Evolutionary conservation across 768 basidiomycete species (phyloP).

Genomic region (Baorangia bicolor): DNA sequence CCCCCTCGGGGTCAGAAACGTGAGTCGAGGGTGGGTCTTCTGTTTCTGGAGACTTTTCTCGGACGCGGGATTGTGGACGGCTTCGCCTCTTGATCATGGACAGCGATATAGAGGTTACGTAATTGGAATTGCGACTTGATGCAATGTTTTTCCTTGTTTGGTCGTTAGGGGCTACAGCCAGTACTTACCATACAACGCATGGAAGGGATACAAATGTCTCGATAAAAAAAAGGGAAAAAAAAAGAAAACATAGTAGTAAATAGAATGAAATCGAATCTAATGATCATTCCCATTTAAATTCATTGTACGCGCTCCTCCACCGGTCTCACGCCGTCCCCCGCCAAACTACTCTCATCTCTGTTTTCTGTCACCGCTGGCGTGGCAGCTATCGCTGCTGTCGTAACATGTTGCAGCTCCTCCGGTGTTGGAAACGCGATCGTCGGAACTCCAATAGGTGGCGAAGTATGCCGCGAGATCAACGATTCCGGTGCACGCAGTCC

Average conservation of each 20-base stretch:
- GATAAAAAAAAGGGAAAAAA: not conserved
- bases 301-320: slow-evolving; percentile 19
- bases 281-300: slow-evolving; percentile 1
- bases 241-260: not conserved
- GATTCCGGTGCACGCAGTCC: slow-evolving; percentile 65
- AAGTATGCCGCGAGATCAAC: slow-evolving; percentile 47
- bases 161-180: not conserved
- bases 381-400: slow-evolving; percentile 7
- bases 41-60: slow-evolving; percentile 47
- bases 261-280: slow-evolving; percentile 8
- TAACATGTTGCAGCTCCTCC: slow-evolving; percentile 23
- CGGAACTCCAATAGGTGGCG: slow-evolving; percentile 32
- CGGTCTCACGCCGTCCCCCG: not conserved
- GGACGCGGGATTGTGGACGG: slow-evolving; percentile 58
- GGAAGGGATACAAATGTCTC: not conserved
- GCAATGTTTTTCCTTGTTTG: not conserved
- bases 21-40: slow-evolving; percentile 8
- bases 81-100: slow-evolving; percentile 73
- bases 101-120: slow-evolving; percentile 1
- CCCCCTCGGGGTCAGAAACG: too few relatives aligned
- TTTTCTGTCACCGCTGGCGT: not conserved
- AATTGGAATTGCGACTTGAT: not conserved
- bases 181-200: too few relatives aligned
- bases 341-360: slow-evolving; percentile 8
- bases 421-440: slow-evolving; percentile 21